A percentile compares a stretch with the other conserved stretches of the same genome.
These are phyloP conservation scores for Fusarium austroafricanum DNA, from an alignment of 2,329 filamentous ascomycete genomes.

Conservation along the genomic window DNA sequence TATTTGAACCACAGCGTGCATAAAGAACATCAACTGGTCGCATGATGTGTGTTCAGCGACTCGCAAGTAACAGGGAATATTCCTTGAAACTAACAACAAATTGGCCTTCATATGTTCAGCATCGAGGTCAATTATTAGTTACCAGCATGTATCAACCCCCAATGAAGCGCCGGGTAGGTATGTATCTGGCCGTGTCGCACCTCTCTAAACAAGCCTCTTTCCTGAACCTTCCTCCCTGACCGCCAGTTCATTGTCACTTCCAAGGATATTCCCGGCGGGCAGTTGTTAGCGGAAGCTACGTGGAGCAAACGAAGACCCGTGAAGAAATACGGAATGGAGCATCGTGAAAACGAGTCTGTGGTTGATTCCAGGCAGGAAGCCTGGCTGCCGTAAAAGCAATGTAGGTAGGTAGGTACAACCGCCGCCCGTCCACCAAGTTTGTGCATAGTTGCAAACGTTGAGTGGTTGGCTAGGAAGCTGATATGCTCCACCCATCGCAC, in stretches of 20 bases:
- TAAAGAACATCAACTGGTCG: conserved; percentile 28
- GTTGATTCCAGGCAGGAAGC: conserved; percentile 16
- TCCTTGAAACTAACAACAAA: conserved; percentile 31
- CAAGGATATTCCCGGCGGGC: conserved; percentile 42
- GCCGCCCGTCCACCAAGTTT: conserved; percentile 1
- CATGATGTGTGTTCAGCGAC: conserved; percentile 25
- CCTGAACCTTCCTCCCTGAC: conserved; percentile 51
- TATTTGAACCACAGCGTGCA: conserved; percentile 13
- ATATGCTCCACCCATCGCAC: conserved; percentile 8
- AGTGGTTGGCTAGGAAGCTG: neutral
- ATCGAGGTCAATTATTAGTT: conserved; percentile 17
- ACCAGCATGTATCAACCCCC: conserved; percentile 20
- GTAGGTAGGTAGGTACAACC: neutral
- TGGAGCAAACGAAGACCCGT: conserved; percentile 37
- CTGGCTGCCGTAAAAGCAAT: conserved; percentile 10
- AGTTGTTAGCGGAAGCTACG: conserved; percentile 35
- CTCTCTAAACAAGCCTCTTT: conserved; percentile 30
- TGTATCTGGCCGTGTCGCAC: conserved; percentile 25
- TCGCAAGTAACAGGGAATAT: conserved; percentile 26
- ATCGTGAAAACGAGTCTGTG: conserved; percentile 14
- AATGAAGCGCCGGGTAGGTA: conserved; percentile 15
- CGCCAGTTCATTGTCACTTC: conserved; percentile 59
- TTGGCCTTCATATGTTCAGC: conserved; percentile 8
- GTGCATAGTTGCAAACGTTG: neutral
- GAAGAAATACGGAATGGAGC: conserved; percentile 22